phyloP scores from a whole-genome alignment of 495 filamentous ascomycete species.

The Tetracladium marchalianum region DNA sequence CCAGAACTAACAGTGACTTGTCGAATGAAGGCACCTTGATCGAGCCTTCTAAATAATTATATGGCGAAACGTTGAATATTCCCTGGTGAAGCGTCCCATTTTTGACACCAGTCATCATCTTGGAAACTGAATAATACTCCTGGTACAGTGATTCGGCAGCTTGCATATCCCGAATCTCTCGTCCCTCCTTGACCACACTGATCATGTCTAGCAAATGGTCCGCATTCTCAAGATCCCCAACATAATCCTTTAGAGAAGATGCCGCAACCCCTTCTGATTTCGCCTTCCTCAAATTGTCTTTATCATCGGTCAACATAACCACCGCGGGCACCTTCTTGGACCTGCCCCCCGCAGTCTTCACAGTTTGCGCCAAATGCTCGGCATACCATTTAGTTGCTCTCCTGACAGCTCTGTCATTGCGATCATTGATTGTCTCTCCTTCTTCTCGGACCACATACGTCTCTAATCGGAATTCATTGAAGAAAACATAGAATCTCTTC shows the following conservation, averaged over 20 bases:
- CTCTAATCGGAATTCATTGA: conserved; percentile 94
- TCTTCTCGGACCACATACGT: conserved; percentile 67
- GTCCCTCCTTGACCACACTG: conserved; percentile 58
- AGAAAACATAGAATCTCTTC: conserved; percentile 96
- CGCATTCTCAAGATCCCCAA: conserved; percentile 71
- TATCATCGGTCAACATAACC: conserved; percentile 91
- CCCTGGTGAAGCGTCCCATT: conserved; percentile 84
- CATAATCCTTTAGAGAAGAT: conserved; percentile 65
- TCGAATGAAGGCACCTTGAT: conserved; percentile 86
- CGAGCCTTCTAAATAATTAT: conserved; percentile 92
- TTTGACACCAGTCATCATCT: conserved; percentile 86
- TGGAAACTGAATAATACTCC: conserved; percentile 80
- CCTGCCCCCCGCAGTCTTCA: conserved; percentile 40
- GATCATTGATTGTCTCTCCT: conserved; percentile 89
- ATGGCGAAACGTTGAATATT: conserved; percentile 89
- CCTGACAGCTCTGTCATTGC: conserved; percentile 88
- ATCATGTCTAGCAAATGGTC: conserved; percentile 92
- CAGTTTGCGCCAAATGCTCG: conserved; percentile 58
- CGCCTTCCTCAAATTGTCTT: conserved; percentile 74
- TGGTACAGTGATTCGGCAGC: conserved; percentile 65
- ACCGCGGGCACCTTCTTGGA: conserved; percentile 59
- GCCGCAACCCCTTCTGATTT: conserved; percentile 61
- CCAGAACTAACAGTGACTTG: conserved; percentile 75
- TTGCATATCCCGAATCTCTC: conserved; percentile 50
- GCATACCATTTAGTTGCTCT: conserved; percentile 83